phyloP scores from a whole-genome alignment of 2,329 filamentous ascomycete genomes.

The Neonectria hederae region DNA sequence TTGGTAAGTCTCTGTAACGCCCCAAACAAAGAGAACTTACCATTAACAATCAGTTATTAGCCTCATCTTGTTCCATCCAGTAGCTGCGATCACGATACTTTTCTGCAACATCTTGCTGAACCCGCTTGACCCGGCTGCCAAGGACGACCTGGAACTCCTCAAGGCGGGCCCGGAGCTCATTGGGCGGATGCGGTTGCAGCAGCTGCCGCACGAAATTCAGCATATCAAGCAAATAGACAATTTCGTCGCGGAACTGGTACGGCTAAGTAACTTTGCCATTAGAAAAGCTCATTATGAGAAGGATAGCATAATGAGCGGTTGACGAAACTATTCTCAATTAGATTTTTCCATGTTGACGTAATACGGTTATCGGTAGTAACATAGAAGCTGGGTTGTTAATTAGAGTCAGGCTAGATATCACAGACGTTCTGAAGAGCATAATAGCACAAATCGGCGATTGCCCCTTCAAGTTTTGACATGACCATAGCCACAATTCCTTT shows the following conservation, averaged over 20 bases:
- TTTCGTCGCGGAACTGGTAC: slow-evolving; percentile 53
- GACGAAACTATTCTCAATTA: background rate
- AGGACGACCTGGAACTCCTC: slow-evolving; percentile 57
- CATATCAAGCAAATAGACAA: slow-evolving; percentile 52
- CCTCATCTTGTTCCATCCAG: slow-evolving; percentile 63
- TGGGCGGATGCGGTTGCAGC: slow-evolving; percentile 45
- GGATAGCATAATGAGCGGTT: background rate
- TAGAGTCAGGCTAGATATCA: too few relatives aligned
- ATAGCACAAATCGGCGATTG: too few relatives aligned
- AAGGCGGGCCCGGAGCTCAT: slow-evolving; percentile 53
- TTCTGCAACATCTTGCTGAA: slow-evolving; percentile 63
- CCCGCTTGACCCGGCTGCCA: slow-evolving; percentile 53
- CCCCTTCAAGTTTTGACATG: too few relatives aligned
- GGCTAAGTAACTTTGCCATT: slow-evolving; percentile 53
- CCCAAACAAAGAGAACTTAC: too few relatives aligned
- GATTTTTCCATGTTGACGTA: too few relatives aligned
- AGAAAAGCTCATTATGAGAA: slow-evolving; percentile 36
- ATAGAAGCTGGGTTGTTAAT: too few relatives aligned
- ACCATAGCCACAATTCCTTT: too few relatives aligned
- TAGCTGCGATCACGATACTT: slow-evolving; percentile 60
- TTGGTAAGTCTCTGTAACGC: too few relatives aligned
- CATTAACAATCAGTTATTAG: slow-evolving; percentile 42
- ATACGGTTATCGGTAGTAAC: too few relatives aligned
- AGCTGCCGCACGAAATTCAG: slow-evolving; percentile 46
- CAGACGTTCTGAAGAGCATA: too few relatives aligned